A percentile compares a stretch with the other conserved stretches of the same genome.
These are phyloP conservation scores for Globisporangium viniferum DNA, from an alignment of 352 stramenopile species.

Conservation along the genomic window DNA sequence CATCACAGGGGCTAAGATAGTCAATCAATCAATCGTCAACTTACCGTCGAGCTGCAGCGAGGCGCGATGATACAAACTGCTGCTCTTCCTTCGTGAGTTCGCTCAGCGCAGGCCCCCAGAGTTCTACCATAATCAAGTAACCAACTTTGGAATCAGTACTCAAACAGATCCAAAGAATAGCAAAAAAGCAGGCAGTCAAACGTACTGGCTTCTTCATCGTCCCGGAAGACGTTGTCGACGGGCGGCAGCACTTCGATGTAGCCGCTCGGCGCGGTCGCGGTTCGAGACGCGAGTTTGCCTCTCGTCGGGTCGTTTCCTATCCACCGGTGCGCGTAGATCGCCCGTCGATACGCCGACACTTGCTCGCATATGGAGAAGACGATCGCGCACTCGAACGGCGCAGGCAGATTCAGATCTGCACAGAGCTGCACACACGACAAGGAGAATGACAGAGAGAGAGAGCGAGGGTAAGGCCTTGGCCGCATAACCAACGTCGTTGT, in stretches of 20 bases:
- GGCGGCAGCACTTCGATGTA: slow-evolving; percentile 56
- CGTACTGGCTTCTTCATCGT: slow-evolving; percentile 39
- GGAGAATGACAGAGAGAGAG: not conserved
- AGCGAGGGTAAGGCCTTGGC: not conserved
- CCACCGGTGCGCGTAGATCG: slow-evolving; percentile 47
- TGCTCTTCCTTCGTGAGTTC: slow-evolving; percentile 67
- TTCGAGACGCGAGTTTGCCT: slow-evolving; percentile 16
- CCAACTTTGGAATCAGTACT: not conserved
- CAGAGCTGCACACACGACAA: slow-evolving; percentile 30
- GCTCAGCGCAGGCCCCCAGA: slow-evolving; percentile 72
- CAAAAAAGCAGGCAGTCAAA: not conserved
- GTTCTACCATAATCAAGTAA: slow-evolving; percentile 22
- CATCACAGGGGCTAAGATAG: not conserved
- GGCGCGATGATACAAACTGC: slow-evolving; percentile 58
- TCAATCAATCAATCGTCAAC: slow-evolving; percentile 1
- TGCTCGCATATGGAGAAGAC: slow-evolving; percentile 76
- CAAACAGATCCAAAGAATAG: not conserved
- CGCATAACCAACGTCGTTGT: too few species aligned
- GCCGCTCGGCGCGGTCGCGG: slow-evolving; percentile 21
- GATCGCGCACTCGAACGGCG: slow-evolving; percentile 54
- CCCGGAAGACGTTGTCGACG: slow-evolving; percentile 45
- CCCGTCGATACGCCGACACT: slow-evolving; percentile 58
- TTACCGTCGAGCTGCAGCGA: slow-evolving; percentile 34
- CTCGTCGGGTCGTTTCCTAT: slow-evolving; percentile 45
- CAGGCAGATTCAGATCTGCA: slow-evolving; percentile 52